Evolutionary conservation across 495 filamentous ascomycete species (phyloP), one percentile per base, ranked within the genome.

Genomic region (Podospora pseudoanserina): DNA sequence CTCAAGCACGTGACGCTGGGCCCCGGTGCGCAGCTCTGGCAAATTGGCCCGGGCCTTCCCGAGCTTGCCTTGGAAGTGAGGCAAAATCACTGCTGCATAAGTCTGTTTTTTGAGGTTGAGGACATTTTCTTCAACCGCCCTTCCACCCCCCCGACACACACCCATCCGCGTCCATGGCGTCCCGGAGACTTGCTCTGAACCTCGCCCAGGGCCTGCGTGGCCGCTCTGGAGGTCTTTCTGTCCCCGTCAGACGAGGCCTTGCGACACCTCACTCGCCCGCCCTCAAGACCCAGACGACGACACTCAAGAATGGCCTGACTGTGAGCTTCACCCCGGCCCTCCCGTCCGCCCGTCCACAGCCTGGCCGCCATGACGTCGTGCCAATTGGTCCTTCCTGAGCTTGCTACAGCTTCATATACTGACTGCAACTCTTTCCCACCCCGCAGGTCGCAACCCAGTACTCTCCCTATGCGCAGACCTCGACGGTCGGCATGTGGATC

Each of bases 401-500:
- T 64, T 49, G 5, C 13, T 49, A 49, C 39, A 49, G 39, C 39
- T 49, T 13, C 6, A 49, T 57, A 64, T 34, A 18, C 70, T 84
- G 72, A 81, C 87, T 78, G 69, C 86, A 65, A 62, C 61, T 66
- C 71, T 58, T 26, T 67, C 67, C 60, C 58, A 71, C 57, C 30
- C 66, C 66, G 54, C 60, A 98, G 96, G 92, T 98, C 78, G 94
- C 95, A 68, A 96, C 95, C 74, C 95, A 99, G 77, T 91, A 97
- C 84, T 97, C 95, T 63, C 95, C 95, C 74, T 98, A 93, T 86
- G 94, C 95, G 71, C 94, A 98, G 85, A 99, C 95, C 67, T 96
- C 92, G 72, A 99, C 95, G 60, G 96, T 98, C 74, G 95, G 95
- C 76, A 92, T 99, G 59, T 99, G 96, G 91, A 98, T 99, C 79